These are phyloP conservation scores for Myxozyma melibiosi DNA, from an alignment of 805 yeast species.

Conservation along the genomic window DNA sequence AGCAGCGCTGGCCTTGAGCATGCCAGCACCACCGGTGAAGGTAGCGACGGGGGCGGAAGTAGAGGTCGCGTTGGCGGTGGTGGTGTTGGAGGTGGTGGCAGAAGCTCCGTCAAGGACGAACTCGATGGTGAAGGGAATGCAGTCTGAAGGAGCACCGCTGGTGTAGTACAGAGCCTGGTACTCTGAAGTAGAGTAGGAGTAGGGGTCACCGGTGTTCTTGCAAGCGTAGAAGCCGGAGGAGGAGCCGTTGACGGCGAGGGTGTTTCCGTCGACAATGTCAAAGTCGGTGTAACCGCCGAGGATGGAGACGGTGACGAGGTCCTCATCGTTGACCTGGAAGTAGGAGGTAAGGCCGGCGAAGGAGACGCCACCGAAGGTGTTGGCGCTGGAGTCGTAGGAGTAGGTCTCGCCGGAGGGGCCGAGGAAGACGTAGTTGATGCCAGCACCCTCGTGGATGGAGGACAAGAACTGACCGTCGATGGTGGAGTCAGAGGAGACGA, in stretches of 20 bases:
- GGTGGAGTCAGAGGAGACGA: slow-evolving; percentile 30
- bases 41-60: slow-evolving; percentile 19
- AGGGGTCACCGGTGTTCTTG: slow-evolving; percentile 51
- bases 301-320: slow-evolving; percentile 36
- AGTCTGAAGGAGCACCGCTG: slow-evolving; percentile 38
- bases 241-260: slow-evolving; percentile 42
- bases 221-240: slow-evolving; percentile 47
- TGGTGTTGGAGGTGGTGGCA: not conserved
- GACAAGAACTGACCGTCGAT: slow-evolving; percentile 42
- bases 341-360: not conserved
- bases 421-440: slow-evolving; percentile 46
- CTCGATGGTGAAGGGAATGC: slow-evolving; percentile 34
- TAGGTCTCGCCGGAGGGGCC: slow-evolving; percentile 31
- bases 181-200: slow-evolving; percentile 42
- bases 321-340: slow-evolving; percentile 1
- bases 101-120: slow-evolving; percentile 3
- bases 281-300: slow-evolving; percentile 5
- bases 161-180: slow-evolving; percentile 41
- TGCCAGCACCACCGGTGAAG: slow-evolving; percentile 32
- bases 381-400: slow-evolving; percentile 17
- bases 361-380: not conserved
- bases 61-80: slow-evolving; percentile 1
- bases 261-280: slow-evolving; percentile 31
- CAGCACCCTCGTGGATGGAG: slow-evolving; percentile 51
- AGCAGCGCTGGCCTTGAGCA: slow-evolving; percentile 11